These are phyloP conservation scores for Lupinus albus DNA, from an alignment of 306 rosid species.

Conservation along the genomic window DNA sequence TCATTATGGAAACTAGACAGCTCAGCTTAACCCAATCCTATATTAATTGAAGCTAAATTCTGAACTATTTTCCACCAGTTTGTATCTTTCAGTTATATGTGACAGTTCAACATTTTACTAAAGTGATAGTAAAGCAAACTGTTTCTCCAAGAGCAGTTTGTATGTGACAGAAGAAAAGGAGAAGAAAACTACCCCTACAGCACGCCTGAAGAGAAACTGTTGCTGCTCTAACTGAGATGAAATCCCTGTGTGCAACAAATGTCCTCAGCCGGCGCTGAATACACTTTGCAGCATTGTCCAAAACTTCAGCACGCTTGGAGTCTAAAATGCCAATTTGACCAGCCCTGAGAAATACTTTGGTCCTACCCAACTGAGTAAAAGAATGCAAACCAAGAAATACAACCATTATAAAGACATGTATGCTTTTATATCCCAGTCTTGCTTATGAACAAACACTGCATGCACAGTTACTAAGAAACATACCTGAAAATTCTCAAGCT, in stretches of 20 bases:
- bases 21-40: conserved; percentile 9
- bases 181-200: conserved; percentile 71
- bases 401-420: conserved; percentile 23
- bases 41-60: conserved; percentile 16
- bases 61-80: conserved; percentile 17
- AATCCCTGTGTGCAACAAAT: conserved; percentile 67
- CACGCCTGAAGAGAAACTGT: conserved; percentile 76
- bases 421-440: conserved; percentile 17
- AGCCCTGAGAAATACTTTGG: conserved; percentile 93
- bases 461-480: conserved; percentile 26
- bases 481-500: conserved; percentile 91
- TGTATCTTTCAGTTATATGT: conserved; percentile 13
- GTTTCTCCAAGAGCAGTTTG: conserved; percentile 15
- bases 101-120: conserved; percentile 26
- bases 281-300: conserved; percentile 82
- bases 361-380: conserved; percentile 74
- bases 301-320: conserved; percentile 77
- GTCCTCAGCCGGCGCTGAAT: conserved; percentile 73
- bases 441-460: conserved; percentile 31
- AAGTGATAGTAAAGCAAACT: conserved; percentile 20
- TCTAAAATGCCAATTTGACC: conserved; percentile 97
- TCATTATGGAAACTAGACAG: conserved; percentile 17
- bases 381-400: conserved; percentile 25
- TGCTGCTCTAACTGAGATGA: conserved; percentile 59
- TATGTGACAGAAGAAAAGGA: conserved; percentile 12